Percentiles rank a stretch among this genome's conserved stretches.
These are phyloP conservation scores for Ceratocystis cubensis DNA, from an alignment of 2,329 filamentous ascomycete species.

Conservation along the genomic window DNA sequence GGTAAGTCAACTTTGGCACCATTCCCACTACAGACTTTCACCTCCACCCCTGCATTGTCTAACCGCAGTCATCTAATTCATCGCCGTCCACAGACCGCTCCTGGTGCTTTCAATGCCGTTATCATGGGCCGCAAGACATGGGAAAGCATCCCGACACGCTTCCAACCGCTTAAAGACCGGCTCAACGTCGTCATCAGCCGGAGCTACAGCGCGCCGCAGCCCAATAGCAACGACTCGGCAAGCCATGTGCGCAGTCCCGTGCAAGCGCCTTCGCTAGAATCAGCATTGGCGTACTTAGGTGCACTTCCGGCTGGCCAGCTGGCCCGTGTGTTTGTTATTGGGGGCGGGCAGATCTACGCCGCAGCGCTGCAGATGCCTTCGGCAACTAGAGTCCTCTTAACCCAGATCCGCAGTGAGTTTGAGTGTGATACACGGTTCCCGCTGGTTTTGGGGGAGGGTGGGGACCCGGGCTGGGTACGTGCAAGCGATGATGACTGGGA, in stretches of 20 bases:
- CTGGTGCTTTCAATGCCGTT: constrained; percentile 52
- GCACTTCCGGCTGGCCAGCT: constrained; percentile 26
- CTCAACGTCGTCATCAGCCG: constrained; percentile 73
- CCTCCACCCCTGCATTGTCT: neutral
- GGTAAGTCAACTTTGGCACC: constrained; percentile 25
- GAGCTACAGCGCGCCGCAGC: constrained; percentile 27
- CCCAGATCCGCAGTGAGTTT: constrained; percentile 54
- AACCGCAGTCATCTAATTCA: neutral
- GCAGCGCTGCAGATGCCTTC: constrained; percentile 49
- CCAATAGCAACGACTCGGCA: constrained; percentile 18
- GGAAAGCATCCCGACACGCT: constrained; percentile 69
- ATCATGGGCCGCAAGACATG: constrained; percentile 98
- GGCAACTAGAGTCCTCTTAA: constrained; percentile 54
- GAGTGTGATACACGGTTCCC: constrained; percentile 68
- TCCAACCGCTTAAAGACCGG: constrained; percentile 66
- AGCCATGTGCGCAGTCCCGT: constrained; percentile 34
- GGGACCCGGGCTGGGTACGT: constrained; percentile 40
- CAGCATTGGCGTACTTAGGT: constrained; percentile 39
- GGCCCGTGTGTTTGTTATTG: constrained; percentile 69
- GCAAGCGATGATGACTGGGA: constrained; percentile 41
- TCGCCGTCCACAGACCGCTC: constrained; percentile 25
- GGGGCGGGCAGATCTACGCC: constrained; percentile 74
- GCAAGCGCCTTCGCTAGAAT: constrained; percentile 45
- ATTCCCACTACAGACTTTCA: constrained; percentile 8
- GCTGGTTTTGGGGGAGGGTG: constrained; percentile 36